Percentiles rank a stretch among this genome's conserved stretches.
Evolutionary conservation across 306 rosid species (phyloP).

Genomic region (Vicia sativa): DNA sequence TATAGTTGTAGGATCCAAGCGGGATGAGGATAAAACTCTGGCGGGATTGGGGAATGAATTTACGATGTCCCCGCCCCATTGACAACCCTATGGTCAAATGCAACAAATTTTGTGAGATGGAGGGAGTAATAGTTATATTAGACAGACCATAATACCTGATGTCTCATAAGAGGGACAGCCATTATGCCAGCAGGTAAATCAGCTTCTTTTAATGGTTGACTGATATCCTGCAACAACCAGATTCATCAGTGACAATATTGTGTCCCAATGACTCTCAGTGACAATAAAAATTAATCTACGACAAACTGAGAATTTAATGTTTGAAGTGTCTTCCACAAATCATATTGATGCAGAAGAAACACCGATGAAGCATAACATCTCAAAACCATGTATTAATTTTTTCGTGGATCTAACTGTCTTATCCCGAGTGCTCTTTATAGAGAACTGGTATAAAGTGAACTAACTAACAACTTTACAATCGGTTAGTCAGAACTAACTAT

Average conservation of each 20-base stretch:
- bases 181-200: slow-evolving; percentile 74
- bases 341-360: slow-evolving; percentile 12
- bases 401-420: neutral
- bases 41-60: too few species aligned
- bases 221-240: slow-evolving; percentile 77
- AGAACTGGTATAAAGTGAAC: neutral
- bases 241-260: slow-evolving; percentile 25
- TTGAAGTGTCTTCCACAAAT: slow-evolving; percentile 2
- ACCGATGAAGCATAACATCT: slow-evolving; percentile 36
- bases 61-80: too few species aligned
- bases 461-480: neutral
- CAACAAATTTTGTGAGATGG: too few species aligned
- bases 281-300: slow-evolving; percentile 2
- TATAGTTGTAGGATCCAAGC: too few species aligned
- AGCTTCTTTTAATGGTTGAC: slow-evolving; percentile 74
- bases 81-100: too few species aligned
- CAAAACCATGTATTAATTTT: neutral
- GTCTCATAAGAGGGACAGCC: slow-evolving; percentile 88
- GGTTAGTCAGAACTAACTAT: neutral
- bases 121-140: neutral
- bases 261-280: slow-evolving; percentile 7
- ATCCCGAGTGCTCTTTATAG: slow-evolving; percentile 1
- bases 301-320: slow-evolving; percentile 11
- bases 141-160: slow-evolving; percentile 69
- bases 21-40: too few species aligned